These are phyloP conservation scores for Suhomyces emberorum DNA, from an alignment of 805 yeast species.

Conservation along the genomic window DNA sequence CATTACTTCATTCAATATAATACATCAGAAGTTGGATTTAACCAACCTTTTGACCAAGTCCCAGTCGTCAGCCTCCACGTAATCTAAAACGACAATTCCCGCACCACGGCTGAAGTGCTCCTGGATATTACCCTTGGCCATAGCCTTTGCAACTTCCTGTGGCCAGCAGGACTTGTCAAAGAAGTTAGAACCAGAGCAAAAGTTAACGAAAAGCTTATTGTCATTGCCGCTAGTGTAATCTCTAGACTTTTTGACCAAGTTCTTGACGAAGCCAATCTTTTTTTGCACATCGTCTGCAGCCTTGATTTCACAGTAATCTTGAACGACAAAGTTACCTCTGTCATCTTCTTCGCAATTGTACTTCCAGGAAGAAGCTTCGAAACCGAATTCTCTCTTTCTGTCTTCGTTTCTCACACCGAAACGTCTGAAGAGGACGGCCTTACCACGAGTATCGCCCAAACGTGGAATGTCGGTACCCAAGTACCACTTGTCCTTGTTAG, in stretches of 20 bases:
- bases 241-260: conserved; percentile 51
- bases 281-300: conserved; percentile 49
- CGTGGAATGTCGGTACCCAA: conserved; percentile 54
- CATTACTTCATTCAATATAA: no score
- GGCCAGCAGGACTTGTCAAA: conserved; percentile 77
- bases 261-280: conserved; percentile 56
- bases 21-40: conserved; percentile 47
- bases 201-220: conserved; percentile 64
- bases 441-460: conserved; percentile 64
- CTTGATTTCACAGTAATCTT: conserved; percentile 69
- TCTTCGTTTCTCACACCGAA: conserved; percentile 58
- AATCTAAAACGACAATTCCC: conserved; percentile 69
- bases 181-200: conserved; percentile 71
- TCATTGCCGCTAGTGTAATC: conserved; percentile 44
- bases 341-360: conserved; percentile 67
- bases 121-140: conserved; percentile 41
- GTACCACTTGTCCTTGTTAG: conserved; percentile 56
- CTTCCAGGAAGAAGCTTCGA: conserved; percentile 64
- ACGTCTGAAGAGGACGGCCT: conserved; percentile 62
- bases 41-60: conserved; percentile 48
- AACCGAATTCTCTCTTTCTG: conserved; percentile 48
- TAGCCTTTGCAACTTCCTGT: conserved; percentile 53
- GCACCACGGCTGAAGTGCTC: conserved; percentile 51
- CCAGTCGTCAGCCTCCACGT: conserved; percentile 62
- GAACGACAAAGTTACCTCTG: conserved; percentile 59